Evolutionary conservation across 441 rosid genomes (phyloP).

Genomic region (Euphorbia corollata): DNA sequence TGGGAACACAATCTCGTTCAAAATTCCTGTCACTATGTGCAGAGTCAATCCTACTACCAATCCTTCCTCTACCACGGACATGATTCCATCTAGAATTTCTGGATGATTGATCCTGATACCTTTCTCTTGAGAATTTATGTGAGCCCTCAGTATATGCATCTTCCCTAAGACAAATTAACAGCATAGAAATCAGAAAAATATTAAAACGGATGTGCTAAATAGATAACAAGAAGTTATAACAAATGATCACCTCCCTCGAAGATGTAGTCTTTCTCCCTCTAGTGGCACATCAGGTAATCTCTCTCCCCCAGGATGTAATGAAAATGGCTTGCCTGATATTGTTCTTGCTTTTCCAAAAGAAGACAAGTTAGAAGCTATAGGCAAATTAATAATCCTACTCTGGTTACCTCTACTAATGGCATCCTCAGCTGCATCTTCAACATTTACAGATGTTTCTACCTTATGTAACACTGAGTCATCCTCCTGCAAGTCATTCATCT

Average conservation of each 20-base stretch:
- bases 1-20: constrained; percentile 39
- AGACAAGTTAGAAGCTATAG: constrained; percentile 39
- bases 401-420: constrained; percentile 37
- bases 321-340: constrained; percentile 39
- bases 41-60: constrained; percentile 39
- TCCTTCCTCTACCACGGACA: constrained; percentile 58
- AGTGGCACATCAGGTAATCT: constrained; percentile 48
- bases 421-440: constrained; percentile 39
- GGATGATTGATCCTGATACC: constrained; percentile 43
- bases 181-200: constrained; percentile 12
- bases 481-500: constrained; percentile 29
- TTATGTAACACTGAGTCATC: constrained; percentile 30
- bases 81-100: constrained; percentile 56
- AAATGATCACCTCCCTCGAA: constrained; percentile 74
- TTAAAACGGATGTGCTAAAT: not conserved
- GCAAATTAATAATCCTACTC: constrained; percentile 53
- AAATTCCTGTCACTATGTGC: constrained; percentile 40
- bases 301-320: constrained; percentile 44
- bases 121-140: constrained; percentile 49
- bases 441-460: constrained; percentile 33
- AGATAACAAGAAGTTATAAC: constrained; percentile 17
- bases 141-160: constrained; percentile 37
- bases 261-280: constrained; percentile 41
- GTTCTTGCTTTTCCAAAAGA: constrained; percentile 42
- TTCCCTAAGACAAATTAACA: constrained; percentile 38